phyloP scores from a whole-genome alignment of 345 rosid species.

The Corchorus capsularis region DNA sequence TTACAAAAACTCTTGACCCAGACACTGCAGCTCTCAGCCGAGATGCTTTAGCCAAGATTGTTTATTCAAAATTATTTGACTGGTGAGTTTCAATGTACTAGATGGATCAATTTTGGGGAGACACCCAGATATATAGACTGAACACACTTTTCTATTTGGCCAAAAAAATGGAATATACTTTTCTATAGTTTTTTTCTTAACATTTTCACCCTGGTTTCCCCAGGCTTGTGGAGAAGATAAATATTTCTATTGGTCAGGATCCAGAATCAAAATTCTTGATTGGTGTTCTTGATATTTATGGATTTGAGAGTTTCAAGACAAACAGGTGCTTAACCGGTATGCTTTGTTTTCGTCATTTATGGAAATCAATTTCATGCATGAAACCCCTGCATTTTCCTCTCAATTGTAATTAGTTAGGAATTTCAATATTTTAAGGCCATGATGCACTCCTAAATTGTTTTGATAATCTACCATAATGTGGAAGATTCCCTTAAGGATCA shows the following conservation, averaged over 20 bases:
- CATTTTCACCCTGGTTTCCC: slow-evolving; percentile 19
- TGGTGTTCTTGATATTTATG: slow-evolving; percentile 97
- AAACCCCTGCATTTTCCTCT: slow-evolving; percentile 15
- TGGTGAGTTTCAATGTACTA: slow-evolving; percentile 55
- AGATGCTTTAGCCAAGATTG: slow-evolving; percentile 95
- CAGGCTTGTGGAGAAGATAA: slow-evolving; percentile 96
- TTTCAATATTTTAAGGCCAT: slow-evolving; percentile 6
- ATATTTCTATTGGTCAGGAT: slow-evolving; percentile 90
- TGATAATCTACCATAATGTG: not conserved
- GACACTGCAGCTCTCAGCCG: slow-evolving; percentile 78
- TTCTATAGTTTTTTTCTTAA: slow-evolving; percentile 13
- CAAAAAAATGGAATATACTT: not conserved
- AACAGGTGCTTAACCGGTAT: slow-evolving; percentile 99
- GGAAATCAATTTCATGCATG: slow-evolving; percentile 7
- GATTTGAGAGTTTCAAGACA: slow-evolving; percentile 99
- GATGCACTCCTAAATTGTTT: not conserved
- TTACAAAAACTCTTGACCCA: slow-evolving; percentile 90
- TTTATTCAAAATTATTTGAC: slow-evolving; percentile 91
- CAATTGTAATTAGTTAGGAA: slow-evolving; percentile 5
- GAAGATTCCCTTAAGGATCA: not conserved
- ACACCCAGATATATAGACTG: not conserved
- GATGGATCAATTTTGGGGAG: slow-evolving; percentile 14
- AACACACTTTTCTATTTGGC: not conserved
- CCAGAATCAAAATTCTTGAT: slow-evolving; percentile 72
- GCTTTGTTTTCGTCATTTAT: slow-evolving; percentile 62